A percentile compares a stretch with the other conserved stretches of the same genome.
Evolutionary conservation across 768 basidiomycete genomes (phyloP).

Genomic region (Sarcomyxa edulis): DNA sequence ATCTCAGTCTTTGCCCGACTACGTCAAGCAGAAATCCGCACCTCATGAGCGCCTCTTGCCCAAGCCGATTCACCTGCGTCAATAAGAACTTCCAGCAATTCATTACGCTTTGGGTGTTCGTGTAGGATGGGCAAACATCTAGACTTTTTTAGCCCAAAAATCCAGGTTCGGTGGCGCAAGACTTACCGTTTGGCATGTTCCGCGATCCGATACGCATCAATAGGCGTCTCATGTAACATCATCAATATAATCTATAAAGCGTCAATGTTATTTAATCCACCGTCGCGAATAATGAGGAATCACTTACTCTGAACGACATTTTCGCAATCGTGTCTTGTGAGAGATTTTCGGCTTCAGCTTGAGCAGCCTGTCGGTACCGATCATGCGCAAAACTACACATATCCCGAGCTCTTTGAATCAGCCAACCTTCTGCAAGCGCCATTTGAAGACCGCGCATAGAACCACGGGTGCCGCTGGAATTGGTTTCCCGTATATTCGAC

Average conservation of each 20-base stretch:
- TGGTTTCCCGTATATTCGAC: slow-evolving; percentile 38
- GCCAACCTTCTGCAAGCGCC: slow-evolving; percentile 69
- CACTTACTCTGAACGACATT: slow-evolving; percentile 63
- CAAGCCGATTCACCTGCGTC: slow-evolving; percentile 70
- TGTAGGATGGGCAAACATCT: slow-evolving; percentile 61
- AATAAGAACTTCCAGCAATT: slow-evolving; percentile 53
- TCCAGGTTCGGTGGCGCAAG: no score
- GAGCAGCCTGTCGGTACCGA: slow-evolving; percentile 68
- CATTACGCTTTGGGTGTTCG: slow-evolving; percentile 56
- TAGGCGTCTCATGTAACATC: slow-evolving; percentile 59
- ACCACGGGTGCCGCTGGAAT: slow-evolving; percentile 36
- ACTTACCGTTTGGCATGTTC: slow-evolving; percentile 61
- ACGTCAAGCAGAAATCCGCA: slow-evolving; percentile 23
- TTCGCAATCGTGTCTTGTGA: slow-evolving; percentile 46
- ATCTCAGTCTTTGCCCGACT: not conserved
- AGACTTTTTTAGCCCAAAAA: no score
- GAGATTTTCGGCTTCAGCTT: slow-evolving; percentile 49
- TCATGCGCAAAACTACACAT: slow-evolving; percentile 78
- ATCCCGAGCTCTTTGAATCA: slow-evolving; percentile 65
- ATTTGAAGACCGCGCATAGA: slow-evolving; percentile 67
- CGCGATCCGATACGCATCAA: slow-evolving; percentile 64
- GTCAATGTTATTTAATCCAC: slow-evolving; percentile 3
- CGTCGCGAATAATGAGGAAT: not conserved
- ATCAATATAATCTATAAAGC: slow-evolving; percentile 57
- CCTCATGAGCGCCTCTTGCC: slow-evolving; percentile 72